Base-by-base conservation (phyloP, 371 early-diverging fungal genomes). In the Mucor lusitanicus region DNA sequence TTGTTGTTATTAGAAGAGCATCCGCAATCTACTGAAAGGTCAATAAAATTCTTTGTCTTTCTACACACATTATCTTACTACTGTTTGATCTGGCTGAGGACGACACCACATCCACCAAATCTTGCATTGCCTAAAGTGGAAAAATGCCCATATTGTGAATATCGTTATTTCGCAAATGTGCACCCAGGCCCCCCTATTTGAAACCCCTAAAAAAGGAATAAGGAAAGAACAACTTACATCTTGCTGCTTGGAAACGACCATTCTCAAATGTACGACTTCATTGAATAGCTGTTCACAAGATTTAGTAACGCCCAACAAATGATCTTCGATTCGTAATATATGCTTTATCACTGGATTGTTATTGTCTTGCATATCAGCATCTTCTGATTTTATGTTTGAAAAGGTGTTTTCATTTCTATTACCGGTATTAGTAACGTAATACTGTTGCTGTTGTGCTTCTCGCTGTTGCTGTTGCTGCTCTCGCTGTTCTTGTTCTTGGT, bases 201-300 rank as follows among this genome's bases (percentile, higher is more conserved):
- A 35, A 50, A 60, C 25, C 40, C 44, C 44, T 44, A 44, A 42
- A 15, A 23, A 40, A 42, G 23, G 39, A 17, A n/a, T n/a, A 30
- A 37, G 37, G 13, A 37, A 13, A 37, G 37, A 55, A 30, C n/a
- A n/a, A 63, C 68, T 66, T 69, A 77, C 77, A 57, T 71, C 65
- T 61, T 77, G 77, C 48, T 77, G 77, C n/a, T 72, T 72, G n/a
- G 72, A 71, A 19, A 74, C 64, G 2, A 72, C 62, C 56, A 63
- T 48, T 44, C 74, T 63, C 19, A 77, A 61, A 54, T 71, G 68
- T 15, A 63, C 60, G 3, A 77, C 56, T 57, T 77, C 77, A n/a
- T 64, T 71, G 19, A 60, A 65, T 11, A 77, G 39, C 3, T 61
- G 32, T 42, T 69, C 69, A 32, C 71, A 74, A 11, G 74, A 67